These are phyloP conservation scores for Globisporangium spinosum DNA, from an alignment of 352 stramenopile species.

Conservation along the genomic window DNA sequence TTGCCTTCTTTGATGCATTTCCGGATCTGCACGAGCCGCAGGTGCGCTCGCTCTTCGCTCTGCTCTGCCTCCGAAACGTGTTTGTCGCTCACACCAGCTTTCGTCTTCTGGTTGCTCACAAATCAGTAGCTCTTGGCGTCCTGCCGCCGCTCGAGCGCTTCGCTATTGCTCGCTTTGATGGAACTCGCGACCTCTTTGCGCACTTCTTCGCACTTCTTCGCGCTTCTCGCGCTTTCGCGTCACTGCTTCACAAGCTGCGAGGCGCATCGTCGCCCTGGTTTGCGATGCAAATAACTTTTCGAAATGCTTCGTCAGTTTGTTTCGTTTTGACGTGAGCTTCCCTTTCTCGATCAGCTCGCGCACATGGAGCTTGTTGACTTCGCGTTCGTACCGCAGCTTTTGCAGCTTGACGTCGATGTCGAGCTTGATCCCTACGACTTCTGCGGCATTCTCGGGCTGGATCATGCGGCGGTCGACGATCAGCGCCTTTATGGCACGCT, in stretches of 20 bases:
- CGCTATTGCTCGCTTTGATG: constrained; percentile 32
- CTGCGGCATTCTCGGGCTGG: constrained; percentile 53
- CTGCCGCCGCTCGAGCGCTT: constrained; percentile 36
- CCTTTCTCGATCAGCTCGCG: constrained; percentile 47
- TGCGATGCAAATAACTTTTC: constrained; percentile 53
- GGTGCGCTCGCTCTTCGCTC: constrained; percentile 20
- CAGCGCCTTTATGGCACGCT: constrained; percentile 55
- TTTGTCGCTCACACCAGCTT: constrained; percentile 24
- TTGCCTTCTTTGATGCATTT: constrained; percentile 59
- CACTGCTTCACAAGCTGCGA: constrained; percentile 42
- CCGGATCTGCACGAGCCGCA: constrained; percentile 23
- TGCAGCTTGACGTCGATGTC: constrained; percentile 72
- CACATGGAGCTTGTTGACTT: constrained; percentile 41
- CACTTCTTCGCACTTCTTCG: constrained; percentile 28
- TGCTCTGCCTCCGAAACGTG: constrained; percentile 13
- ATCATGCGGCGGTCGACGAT: constrained; percentile 69
- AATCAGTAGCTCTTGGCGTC: constrained; percentile 74
- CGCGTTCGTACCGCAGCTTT: constrained; percentile 51
- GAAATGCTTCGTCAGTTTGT: constrained; percentile 49
- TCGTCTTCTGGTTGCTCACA: constrained; percentile 48
- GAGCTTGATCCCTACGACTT: constrained; percentile 53
- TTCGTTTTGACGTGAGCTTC: constrained; percentile 31
- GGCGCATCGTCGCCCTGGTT: constrained; percentile 62
- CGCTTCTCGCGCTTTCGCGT: constrained; percentile 28
- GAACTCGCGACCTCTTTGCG: constrained; percentile 25